Conservation (phyloP, 495 filamentous ascomycete genomes). For the Annulohypoxylon stygium region DNA sequence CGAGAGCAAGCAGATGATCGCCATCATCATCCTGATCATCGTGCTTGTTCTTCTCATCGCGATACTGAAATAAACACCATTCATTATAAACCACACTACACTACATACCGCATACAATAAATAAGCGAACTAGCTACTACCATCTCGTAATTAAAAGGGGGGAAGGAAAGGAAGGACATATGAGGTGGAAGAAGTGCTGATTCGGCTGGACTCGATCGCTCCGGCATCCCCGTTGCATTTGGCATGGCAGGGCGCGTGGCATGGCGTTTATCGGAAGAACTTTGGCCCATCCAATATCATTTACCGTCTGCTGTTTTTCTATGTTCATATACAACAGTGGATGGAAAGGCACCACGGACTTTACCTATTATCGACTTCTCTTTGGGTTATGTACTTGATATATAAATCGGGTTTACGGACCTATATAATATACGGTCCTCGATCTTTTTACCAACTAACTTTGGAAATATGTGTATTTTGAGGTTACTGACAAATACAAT, state of each 20-base stretch:
- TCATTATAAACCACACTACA: not conserved
- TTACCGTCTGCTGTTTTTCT: constrained; percentile 10
- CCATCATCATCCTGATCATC: constrained; percentile 81
- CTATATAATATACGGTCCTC: constrained; percentile 9
- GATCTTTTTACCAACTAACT: constrained; percentile 8
- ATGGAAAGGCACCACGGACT: constrained; percentile 23
- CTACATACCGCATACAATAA: not conserved
- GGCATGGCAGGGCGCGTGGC: constrained; percentile 45
- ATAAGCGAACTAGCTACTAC: not conserved
- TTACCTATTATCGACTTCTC: constrained; percentile 8
- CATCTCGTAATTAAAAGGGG: constrained; percentile 6
- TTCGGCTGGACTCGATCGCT: constrained; percentile 28
- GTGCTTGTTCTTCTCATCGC: constrained; percentile 82
- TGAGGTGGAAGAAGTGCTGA: constrained; percentile 11
- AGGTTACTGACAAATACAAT: not conserved
- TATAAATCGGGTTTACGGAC: constrained; percentile 24
- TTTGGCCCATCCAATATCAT: not conserved
- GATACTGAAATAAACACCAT: constrained; percentile 72
- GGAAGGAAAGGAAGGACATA: constrained; percentile 2
- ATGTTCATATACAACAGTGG: constrained; percentile 38
- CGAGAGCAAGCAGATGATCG: constrained; percentile 83
- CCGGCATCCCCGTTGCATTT: constrained; percentile 42
- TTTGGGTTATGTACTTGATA: constrained; percentile 36
- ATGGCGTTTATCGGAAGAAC: constrained; percentile 45
- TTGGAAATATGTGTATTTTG: not conserved